Conservation (phyloP, 2,329 filamentous ascomycete species). For the Talaromyces sp. region DNA sequence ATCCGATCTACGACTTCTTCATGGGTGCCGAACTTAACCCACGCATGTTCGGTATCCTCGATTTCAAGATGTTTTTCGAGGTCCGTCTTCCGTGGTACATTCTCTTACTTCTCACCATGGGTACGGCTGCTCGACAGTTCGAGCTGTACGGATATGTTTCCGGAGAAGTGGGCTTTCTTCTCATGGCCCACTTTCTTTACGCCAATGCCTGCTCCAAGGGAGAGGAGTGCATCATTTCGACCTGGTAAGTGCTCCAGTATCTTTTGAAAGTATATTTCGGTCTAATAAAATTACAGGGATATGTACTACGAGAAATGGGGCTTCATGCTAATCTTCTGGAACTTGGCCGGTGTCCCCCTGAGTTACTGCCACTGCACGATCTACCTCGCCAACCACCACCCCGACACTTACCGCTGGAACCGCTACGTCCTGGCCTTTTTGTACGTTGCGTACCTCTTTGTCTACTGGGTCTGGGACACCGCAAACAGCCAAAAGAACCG, state of each 20-base stretch:
- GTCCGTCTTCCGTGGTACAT: slow-evolving; percentile 92
- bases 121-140: slow-evolving; percentile 74
- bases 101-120: slow-evolving; percentile 71
- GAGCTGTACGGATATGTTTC: slow-evolving; percentile 81
- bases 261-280: slow-evolving; percentile 1
- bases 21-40: slow-evolving; percentile 87
- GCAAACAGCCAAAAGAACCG: slow-evolving; percentile 92
- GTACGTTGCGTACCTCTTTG: slow-evolving; percentile 68
- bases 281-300: slow-evolving; percentile 51
- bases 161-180: slow-evolving; percentile 74
- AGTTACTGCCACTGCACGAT: slow-evolving; percentile 93
- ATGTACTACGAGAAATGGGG: slow-evolving; percentile 98
- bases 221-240: slow-evolving; percentile 83
- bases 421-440: slow-evolving; percentile 60
- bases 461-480: slow-evolving; percentile 91
- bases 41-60: slow-evolving; percentile 74
- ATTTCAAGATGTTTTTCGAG: slow-evolving; percentile 96
- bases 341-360: slow-evolving; percentile 82
- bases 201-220: slow-evolving; percentile 89
- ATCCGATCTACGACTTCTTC: slow-evolving; percentile 80
- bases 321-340: slow-evolving; percentile 98
- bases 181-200: slow-evolving; percentile 88
- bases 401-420: slow-evolving; percentile 72
- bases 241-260: slow-evolving; percentile 53
- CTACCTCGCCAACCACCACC: slow-evolving; percentile 78